Conservation (phyloP, 495 filamentous ascomycete genomes). For the Penicillium tannophilum region DNA sequence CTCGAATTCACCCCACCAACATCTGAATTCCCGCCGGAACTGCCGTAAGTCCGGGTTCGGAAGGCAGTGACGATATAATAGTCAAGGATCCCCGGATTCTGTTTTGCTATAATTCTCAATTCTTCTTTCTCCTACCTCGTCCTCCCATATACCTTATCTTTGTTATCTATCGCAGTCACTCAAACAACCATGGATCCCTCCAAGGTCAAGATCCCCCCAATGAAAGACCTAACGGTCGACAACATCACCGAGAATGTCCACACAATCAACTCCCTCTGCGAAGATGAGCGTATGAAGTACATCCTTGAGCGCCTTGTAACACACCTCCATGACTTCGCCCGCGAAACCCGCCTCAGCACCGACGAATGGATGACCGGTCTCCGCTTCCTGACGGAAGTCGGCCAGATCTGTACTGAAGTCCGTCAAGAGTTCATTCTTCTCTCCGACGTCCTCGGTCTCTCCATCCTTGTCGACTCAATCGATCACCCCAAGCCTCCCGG, state of each 20-base stretch:
- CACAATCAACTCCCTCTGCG: constrained; percentile 70
- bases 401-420: constrained; percentile 71
- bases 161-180: background rate
- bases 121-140: constrained; percentile 1
- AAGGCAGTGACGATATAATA: constrained; percentile 6
- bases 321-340: constrained; percentile 81
- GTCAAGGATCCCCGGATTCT: constrained; percentile 11
- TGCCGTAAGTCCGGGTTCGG: constrained; percentile 9
- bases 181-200: constrained; percentile 51
- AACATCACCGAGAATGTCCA: constrained; percentile 82
- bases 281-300: constrained; percentile 68
- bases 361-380: constrained; percentile 79
- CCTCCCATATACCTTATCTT: background rate
- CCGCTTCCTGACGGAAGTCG: constrained; percentile 70
- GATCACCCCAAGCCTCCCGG: constrained; percentile 82
- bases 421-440: constrained; percentile 94
- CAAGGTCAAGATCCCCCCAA: constrained; percentile 54
- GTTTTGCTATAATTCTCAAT: constrained; percentile 1
- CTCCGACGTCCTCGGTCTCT: constrained; percentile 87
- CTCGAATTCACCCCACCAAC: constrained; percentile 1
- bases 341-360: constrained; percentile 77
- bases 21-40: constrained; percentile 8
- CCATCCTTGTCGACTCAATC: constrained; percentile 85
- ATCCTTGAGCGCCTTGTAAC: constrained; percentile 72
- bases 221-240: constrained; percentile 76